Evolutionary conservation across 768 basidiomycete species (phyloP).

Genomic region (Pleurotus citrinopileatus): DNA sequence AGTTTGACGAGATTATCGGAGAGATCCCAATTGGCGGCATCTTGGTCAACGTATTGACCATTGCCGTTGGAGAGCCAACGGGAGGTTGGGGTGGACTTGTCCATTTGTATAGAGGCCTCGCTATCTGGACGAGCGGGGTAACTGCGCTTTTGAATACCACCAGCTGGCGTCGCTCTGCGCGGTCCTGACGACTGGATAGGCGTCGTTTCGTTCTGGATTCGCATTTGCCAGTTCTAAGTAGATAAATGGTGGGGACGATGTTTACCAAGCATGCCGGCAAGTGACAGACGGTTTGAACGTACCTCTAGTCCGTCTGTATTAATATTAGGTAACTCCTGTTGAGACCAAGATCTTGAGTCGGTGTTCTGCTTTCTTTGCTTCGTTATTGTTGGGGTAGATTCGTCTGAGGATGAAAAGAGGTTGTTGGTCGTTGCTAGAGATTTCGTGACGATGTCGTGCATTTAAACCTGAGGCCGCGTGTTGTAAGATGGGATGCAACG

Average conservation of each 20-base stretch:
- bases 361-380: constrained; percentile 28
- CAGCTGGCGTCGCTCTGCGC: constrained; percentile 26
- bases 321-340: constrained; percentile 38
- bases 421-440: constrained; percentile 38
- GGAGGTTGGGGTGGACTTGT: constrained; percentile 34
- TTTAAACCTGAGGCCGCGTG: constrained; percentile 42
- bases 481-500: constrained; percentile 3
- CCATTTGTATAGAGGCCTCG: constrained; percentile 17
- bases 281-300: constrained; percentile 16
- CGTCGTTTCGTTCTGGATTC: constrained; percentile 34
- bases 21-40: constrained; percentile 63
- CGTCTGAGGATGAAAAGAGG: constrained; percentile 24
- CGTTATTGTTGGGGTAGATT: constrained; percentile 32
- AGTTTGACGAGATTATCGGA: constrained; percentile 72
- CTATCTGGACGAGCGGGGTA: constrained; percentile 38
- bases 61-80: constrained; percentile 66
- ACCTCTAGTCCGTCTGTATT: constrained; percentile 43
- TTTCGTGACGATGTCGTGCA: constrained; percentile 68
- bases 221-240: constrained; percentile 45
- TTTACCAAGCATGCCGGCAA: constrained; percentile 31
- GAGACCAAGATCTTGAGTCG: constrained; percentile 48
- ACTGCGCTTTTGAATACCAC: constrained; percentile 35
- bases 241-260: constrained; percentile 23
- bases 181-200: constrained; percentile 30
- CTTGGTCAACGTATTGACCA: constrained; percentile 62